Conservation (phyloP, 257 asterid genomes). For the Solanum ossicruentum region DNA sequence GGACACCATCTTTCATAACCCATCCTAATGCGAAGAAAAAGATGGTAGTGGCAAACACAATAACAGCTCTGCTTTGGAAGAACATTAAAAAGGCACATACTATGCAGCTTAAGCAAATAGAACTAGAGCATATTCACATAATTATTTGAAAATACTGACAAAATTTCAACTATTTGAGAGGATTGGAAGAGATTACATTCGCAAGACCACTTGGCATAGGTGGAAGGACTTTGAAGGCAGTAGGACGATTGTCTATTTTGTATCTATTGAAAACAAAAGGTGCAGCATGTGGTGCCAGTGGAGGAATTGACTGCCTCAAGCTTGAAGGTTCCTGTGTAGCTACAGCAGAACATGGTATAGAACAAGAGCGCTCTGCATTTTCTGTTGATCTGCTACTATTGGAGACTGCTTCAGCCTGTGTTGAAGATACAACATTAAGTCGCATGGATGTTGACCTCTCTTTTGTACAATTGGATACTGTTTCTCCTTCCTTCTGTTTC, state of each 20-base stretch:
- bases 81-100: background rate
- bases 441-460: constrained; percentile 23
- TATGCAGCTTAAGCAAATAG: background rate
- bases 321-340: constrained; percentile 28
- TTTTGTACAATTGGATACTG: constrained; percentile 26
- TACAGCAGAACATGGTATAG: constrained; percentile 19
- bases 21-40: background rate
- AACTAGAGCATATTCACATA: background rate
- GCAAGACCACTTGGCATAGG: constrained; percentile 79
- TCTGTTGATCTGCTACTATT: constrained; percentile 25
- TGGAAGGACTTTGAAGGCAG: constrained; percentile 56
- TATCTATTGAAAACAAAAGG: constrained; percentile 51
- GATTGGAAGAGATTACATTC: constrained; percentile 36
- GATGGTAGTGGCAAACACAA: background rate
- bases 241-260: constrained; percentile 91
- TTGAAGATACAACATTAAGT: constrained; percentile 18
- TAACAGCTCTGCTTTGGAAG: background rate
- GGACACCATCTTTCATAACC: background rate
- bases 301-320: constrained; percentile 37
- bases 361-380: constrained; percentile 14
- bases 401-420: constrained; percentile 12
- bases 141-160: background rate
- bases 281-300: constrained; percentile 33
- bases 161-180: background rate
- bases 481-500: constrained; percentile 27